Conservation (phyloP, 352 stramenopile genomes). For the Globisporangium abappressorium region DNA sequence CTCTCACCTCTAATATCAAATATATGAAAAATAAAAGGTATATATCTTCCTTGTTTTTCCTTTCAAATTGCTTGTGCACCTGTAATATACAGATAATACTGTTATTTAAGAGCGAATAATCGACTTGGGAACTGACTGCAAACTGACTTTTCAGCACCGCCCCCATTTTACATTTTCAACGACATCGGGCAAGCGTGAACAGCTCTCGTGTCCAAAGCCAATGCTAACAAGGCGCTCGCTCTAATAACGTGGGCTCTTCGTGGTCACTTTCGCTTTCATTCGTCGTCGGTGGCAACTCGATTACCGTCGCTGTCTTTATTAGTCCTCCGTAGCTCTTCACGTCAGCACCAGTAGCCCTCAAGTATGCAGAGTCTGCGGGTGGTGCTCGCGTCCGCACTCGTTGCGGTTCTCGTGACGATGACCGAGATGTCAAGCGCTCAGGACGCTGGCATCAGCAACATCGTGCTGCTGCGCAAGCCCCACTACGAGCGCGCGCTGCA, state of each 20-base stretch:
- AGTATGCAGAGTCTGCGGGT: constrained; percentile 1
- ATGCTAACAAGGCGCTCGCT: not conserved
- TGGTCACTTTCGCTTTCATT: constrained; percentile 9
- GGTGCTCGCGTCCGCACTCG: not conserved
- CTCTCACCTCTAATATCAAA: not conserved
- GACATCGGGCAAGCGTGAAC: not conserved
- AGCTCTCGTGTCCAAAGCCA: not conserved
- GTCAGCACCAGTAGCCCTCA: not conserved
- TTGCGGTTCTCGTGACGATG: not conserved
- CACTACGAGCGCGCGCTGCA: constrained; percentile 21
- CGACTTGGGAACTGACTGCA: too few species aligned
- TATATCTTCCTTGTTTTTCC: not conserved
- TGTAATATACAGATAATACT: not conserved
- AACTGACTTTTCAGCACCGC: constrained; percentile 4
- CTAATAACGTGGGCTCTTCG: not conserved
- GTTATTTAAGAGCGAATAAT: not conserved
- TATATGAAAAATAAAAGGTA: not conserved
- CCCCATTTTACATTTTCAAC: constrained; percentile 4
- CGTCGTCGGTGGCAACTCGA: not conserved
- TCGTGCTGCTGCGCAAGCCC: constrained; percentile 9
- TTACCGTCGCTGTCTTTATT: not conserved
- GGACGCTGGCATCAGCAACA: constrained; percentile 6
- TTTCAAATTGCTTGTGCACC: too few species aligned
- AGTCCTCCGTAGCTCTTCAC: not conserved
- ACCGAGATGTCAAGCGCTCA: not conserved